Conservation (phyloP, 768 basidiomycete species). For the Boletus edulis region DNA sequence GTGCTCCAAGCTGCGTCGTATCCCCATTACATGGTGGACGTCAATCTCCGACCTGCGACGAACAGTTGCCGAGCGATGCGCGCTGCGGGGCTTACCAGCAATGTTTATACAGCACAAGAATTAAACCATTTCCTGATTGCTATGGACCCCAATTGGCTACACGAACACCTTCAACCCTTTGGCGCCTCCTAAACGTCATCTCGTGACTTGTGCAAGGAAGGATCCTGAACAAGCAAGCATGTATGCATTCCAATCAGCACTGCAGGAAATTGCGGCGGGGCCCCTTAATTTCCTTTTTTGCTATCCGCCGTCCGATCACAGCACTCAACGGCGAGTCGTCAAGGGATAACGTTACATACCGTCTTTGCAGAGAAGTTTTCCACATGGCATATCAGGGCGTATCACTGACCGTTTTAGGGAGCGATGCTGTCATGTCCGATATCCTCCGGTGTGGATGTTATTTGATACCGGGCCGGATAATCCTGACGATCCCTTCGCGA, state of each 20-base stretch:
- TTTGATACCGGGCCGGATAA: constrained; percentile 26
- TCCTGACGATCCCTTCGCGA: constrained; percentile 35
- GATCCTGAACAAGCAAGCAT: constrained; percentile 6
- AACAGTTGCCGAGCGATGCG: constrained; percentile 3
- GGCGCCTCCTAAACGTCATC: constrained; percentile 21
- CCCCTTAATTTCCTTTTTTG: constrained; percentile 19
- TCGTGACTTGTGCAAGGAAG: constrained; percentile 3
- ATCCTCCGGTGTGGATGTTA: constrained; percentile 19
- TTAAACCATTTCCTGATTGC: background rate
- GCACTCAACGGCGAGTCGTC: constrained; percentile 4
- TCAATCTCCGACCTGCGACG: constrained; percentile 24
- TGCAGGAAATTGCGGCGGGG: background rate
- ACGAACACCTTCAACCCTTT: background rate
- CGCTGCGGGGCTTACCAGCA: constrained; percentile 7
- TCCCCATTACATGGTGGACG: constrained; percentile 14
- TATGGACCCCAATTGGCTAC: background rate
- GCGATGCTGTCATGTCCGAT: constrained; percentile 21
- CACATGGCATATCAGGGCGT: constrained; percentile 28
- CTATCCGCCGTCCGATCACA: constrained; percentile 1
- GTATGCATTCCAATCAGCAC: background rate
- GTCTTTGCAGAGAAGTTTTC: constrained; percentile 2
- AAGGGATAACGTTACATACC: constrained; percentile 10
- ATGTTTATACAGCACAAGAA: background rate
- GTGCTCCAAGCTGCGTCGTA: constrained; percentile 18
- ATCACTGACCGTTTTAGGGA: constrained; percentile 12